Percentiles rank a stretch among this genome's conserved stretches.
These are phyloP conservation scores for Skeletonema marinoi DNA, from an alignment of 108 stramenopile genomes.

Conservation along the genomic window DNA sequence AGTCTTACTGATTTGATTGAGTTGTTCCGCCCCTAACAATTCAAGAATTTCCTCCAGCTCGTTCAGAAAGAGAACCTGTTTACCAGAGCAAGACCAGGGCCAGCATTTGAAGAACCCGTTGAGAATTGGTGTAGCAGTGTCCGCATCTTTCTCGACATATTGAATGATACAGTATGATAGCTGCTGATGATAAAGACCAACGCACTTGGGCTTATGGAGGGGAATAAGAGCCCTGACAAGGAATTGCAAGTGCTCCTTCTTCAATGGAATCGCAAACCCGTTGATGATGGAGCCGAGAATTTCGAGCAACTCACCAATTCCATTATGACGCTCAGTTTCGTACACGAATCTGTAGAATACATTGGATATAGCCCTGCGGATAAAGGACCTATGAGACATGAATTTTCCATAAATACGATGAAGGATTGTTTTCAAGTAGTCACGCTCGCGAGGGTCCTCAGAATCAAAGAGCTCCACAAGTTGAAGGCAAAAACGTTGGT, in stretches of 20 bases:
- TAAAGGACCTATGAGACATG: conserved; percentile 98
- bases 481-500: conserved; percentile 94
- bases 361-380: conserved; percentile 95
- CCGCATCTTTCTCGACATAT: conserved; percentile 99
- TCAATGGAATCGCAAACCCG: conserved; percentile 96
- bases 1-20: conserved; percentile 83
- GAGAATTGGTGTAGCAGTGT: conserved; percentile 95
- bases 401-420: conserved; percentile 99
- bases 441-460: conserved; percentile 98
- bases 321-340: conserved; percentile 97
- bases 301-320: conserved; percentile 97
- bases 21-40: conserved; percentile 88
- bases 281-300: conserved; percentile 98
- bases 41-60: conserved; percentile 99
- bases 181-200: conserved; percentile 98
- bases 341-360: conserved; percentile 97
- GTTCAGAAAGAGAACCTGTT: conserved; percentile 97
- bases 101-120: conserved; percentile 97
- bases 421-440: conserved; percentile 99
- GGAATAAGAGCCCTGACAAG: conserved; percentile 95
- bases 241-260: conserved; percentile 98
- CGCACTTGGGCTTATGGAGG: conserved; percentile 97
- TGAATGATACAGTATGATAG: conserved; percentile 99
- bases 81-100: conserved; percentile 94
- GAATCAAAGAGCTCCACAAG: conserved; percentile 98